Conservation (phyloP, 2,329 filamentous ascomycete species). For the Penicillium corylophilum region DNA sequence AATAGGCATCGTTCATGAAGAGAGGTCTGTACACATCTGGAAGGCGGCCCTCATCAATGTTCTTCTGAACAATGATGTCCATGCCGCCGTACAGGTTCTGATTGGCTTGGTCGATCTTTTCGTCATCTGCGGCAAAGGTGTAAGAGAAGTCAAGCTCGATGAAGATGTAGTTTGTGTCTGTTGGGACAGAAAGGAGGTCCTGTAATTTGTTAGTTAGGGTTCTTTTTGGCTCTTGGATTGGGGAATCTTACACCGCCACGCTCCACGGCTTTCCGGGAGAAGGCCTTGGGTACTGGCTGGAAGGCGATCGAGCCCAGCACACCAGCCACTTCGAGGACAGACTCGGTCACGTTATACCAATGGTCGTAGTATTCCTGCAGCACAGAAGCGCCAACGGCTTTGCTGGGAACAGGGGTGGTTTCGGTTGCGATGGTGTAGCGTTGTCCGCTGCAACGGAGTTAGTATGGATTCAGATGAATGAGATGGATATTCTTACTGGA, state of each 20-base stretch:
- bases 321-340: constrained; percentile 27
- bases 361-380: constrained; percentile 35
- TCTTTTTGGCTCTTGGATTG: not conserved
- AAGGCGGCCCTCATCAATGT: constrained; percentile 34
- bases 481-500: constrained; percentile 16
- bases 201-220: constrained; percentile 9
- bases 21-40: constrained; percentile 45
- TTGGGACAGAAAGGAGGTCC: constrained; percentile 44
- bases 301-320: constrained; percentile 37
- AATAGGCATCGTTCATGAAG: constrained; percentile 50
- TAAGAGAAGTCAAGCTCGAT: constrained; percentile 49
- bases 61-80: constrained; percentile 34
- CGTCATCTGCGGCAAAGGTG: constrained; percentile 32
- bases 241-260: constrained; percentile 34
- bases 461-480: not conserved
- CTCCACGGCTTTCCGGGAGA: constrained; percentile 34
- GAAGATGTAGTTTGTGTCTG: constrained; percentile 44
- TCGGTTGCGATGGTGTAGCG: constrained; percentile 44
- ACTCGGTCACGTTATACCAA: constrained; percentile 31
- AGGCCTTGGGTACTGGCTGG: constrained; percentile 38
- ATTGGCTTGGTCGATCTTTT: constrained; percentile 40
- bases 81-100: constrained; percentile 40
- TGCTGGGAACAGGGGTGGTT: constrained; percentile 38
- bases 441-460: constrained; percentile 26
- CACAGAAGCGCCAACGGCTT: constrained; percentile 28